Conservation (phyloP, 805 yeast genomes). For the Debaryomyces maramus region DNA sequence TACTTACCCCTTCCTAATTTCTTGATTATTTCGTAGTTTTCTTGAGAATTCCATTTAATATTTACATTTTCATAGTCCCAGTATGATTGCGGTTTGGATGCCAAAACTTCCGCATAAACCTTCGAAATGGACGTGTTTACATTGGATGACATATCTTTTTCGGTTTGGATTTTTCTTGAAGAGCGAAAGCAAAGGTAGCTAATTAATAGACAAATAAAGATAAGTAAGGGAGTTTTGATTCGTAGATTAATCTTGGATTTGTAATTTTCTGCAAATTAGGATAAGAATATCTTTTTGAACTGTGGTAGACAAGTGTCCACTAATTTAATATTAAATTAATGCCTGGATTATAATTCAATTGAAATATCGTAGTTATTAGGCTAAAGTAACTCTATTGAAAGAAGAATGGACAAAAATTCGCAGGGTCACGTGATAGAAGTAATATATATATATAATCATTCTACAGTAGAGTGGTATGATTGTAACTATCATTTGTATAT, state of each 20-base stretch:
- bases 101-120: slow-evolving; percentile 81
- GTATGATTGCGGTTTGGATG: slow-evolving; percentile 71
- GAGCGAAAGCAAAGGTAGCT: slow-evolving; percentile 7
- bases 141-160: slow-evolving; percentile 16
- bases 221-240: neutral
- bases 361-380: neutral
- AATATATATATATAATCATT: too few relatives aligned
- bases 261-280: neutral
- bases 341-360: neutral
- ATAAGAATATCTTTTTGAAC: neutral
- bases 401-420: neutral
- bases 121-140: slow-evolving; percentile 57
- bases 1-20: slow-evolving; percentile 93
- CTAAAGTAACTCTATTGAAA: neutral
- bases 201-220: slow-evolving; percentile 6
- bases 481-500: too few relatives aligned
- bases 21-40: slow-evolving; percentile 79
- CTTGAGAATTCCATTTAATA: slow-evolving; percentile 81
- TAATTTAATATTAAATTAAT: neutral
- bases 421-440: neutral
- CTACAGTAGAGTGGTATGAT: too few relatives aligned
- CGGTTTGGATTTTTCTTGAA: neutral
- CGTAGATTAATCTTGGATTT: slow-evolving; percentile 6
- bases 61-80: slow-evolving; percentile 79
- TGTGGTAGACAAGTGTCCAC: neutral